Conservation (phyloP, 768 basidiomycete genomes). For the Pluteus cervinus region DNA sequence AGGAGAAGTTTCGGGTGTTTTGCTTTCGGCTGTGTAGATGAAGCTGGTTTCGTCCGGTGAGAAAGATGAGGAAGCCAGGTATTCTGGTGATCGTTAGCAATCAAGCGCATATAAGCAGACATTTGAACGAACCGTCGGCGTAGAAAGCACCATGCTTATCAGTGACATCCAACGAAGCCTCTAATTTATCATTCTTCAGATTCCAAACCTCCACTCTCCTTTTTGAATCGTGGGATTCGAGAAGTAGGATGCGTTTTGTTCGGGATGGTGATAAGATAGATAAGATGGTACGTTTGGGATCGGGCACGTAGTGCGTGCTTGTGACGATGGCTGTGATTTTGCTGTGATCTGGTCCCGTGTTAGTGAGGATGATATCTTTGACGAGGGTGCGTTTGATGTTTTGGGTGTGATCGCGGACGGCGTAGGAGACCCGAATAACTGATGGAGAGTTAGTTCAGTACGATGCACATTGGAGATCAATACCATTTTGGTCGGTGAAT, state of each 20-base stretch:
- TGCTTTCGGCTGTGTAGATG: conserved; percentile 58
- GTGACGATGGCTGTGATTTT: too few relatives aligned
- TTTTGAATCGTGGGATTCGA: conserved; percentile 32
- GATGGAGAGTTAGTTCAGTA: conserved; percentile 3
- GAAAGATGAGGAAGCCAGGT: conserved; percentile 46
- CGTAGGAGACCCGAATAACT: conserved; percentile 41
- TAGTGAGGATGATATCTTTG: conserved; percentile 29
- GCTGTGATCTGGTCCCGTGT: conserved; percentile 11
- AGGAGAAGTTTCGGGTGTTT: conserved; percentile 20
- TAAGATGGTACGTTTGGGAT: conserved; percentile 32
- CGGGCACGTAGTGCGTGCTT: conserved; percentile 28
- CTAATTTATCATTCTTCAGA: conserved; percentile 31
- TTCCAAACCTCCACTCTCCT: conserved; percentile 60
- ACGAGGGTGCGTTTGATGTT: conserved; percentile 41
- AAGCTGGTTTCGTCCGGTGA: conserved; percentile 45
- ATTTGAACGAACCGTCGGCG: conserved; percentile 45
- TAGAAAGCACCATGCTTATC: conserved; percentile 55
- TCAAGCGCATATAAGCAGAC: not conserved
- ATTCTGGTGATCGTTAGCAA: conserved; percentile 29
- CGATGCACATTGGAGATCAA: not conserved
- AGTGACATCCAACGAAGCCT: conserved; percentile 49
- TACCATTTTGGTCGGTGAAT: conserved; percentile 22
- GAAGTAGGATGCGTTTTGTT: conserved; percentile 39
- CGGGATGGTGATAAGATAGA: conserved; percentile 29
- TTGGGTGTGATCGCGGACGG: conserved; percentile 42